Base-by-base conservation (phyloP, 805 yeast genomes). In the Suhomyces vadensis region DNA sequence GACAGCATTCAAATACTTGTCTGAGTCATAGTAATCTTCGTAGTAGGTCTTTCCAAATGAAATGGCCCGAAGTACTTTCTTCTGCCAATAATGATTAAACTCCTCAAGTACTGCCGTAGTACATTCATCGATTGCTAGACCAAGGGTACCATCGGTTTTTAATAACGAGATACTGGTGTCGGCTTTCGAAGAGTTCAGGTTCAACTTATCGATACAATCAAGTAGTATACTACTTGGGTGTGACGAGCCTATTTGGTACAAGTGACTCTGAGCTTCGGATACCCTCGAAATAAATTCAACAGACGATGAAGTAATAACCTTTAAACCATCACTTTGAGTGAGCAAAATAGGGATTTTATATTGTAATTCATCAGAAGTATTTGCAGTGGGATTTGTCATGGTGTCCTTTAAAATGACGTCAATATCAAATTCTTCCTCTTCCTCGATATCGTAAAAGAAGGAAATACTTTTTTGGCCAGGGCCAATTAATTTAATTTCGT, bases 171-270 rank as follows among this genome's bases (percentile, higher is more conserved):
- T 70, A 48, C 85, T 87, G 46, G 86, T 88, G 56, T 86, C 87
- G 0, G 96, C 92, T 54, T 84, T 83, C 0, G 96, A 88, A 0
- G 94, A 79, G 51, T 84, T 83, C 31, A 67, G 67, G 10, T 80
- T 78, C 6, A 89, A 66, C 46, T 85, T 68, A 39, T 70, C 74
- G n/a, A 70, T 58, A 6, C 96, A 85, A 63, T 91, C 97, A 6
- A 88, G 65, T 25, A 94, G 66, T 19, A 92, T 84, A 1, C 96
- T 88, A 24, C 94, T 76, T 1, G 97, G 86, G 25, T 87, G 77
- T 0, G 87, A 77, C 0, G 97, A 88, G 0, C 98, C 99, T 38
- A 91, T 79, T 55, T 78, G 79, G 62, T 89, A 89, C 5, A 87
- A 74, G 29, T 82, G 81, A 3, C 76, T 73, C 0, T 86, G 78